Conservation (phyloP, 805 yeast species). For the Candida awuae region DNA sequence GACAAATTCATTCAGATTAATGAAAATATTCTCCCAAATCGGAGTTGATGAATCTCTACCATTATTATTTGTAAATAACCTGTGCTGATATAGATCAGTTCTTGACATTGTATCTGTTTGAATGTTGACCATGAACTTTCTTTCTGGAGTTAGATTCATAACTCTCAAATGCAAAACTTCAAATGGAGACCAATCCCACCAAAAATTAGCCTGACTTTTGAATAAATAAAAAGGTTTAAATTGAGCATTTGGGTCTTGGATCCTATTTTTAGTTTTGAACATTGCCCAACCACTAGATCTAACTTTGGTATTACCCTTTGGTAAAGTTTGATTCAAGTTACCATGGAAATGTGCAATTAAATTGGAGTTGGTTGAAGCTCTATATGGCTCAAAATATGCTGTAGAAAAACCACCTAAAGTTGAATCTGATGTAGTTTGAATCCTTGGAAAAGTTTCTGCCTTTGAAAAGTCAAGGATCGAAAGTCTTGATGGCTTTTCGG, state of each 20-base stretch:
- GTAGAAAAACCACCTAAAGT: constrained; percentile 76
- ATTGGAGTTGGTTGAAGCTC: constrained; percentile 30
- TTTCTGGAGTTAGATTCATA: constrained; percentile 45
- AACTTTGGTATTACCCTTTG: constrained; percentile 52
- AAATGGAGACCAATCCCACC: constrained; percentile 67
- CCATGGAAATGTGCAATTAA: constrained; percentile 63
- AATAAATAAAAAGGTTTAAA: constrained; percentile 34
- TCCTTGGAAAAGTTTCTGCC: constrained; percentile 39
- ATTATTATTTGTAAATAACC: constrained; percentile 44
- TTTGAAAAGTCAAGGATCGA: constrained; percentile 52
- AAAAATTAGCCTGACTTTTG: constrained; percentile 31
- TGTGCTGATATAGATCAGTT: constrained; percentile 76
- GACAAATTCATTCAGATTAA: constrained; percentile 72
- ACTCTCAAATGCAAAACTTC: constrained; percentile 60
- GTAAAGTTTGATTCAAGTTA: constrained; percentile 57
- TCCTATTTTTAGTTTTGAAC: constrained; percentile 70
- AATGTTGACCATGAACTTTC: constrained; percentile 71
- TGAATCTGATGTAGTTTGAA: constrained; percentile 60
- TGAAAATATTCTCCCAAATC: constrained; percentile 75
- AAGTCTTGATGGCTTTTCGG: constrained; percentile 15
- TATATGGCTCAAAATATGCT: constrained; percentile 34
- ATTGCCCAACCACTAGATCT: constrained; percentile 66
- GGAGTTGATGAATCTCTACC: constrained; percentile 1
- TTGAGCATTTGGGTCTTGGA: constrained; percentile 33
- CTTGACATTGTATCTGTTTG: constrained; percentile 74